Evolutionary conservation across 2,329 filamentous ascomycete species (phyloP).

Genomic region (Colletotrichum cuscutae): DNA sequence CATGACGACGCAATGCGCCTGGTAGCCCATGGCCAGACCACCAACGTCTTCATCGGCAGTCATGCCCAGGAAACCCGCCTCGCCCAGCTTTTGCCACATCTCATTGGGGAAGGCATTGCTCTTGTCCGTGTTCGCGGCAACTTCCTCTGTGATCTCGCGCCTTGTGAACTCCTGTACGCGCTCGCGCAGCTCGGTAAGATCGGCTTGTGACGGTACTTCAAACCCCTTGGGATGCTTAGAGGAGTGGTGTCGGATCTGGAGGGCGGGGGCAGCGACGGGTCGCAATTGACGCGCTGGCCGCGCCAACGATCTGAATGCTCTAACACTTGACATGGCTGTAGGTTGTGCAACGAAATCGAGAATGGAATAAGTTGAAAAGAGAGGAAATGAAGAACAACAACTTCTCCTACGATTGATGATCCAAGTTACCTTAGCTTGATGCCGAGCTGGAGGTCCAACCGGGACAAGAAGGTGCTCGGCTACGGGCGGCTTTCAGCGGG

Average conservation of each 20-base stretch:
- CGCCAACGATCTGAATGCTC: constrained; percentile 48
- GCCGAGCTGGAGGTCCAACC: constrained; percentile 36
- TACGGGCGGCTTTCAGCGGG: constrained; percentile 58
- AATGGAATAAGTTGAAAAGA: not conserved
- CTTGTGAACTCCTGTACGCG: constrained; percentile 89
- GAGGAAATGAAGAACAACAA: constrained; percentile 4
- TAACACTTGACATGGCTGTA: constrained; percentile 52
- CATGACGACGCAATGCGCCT: constrained; percentile 95
- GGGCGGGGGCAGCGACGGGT: constrained; percentile 47
- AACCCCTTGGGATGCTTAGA: constrained; percentile 72
- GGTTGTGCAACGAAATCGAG: not conserved
- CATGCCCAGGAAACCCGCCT: constrained; percentile 90
- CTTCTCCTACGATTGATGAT: constrained; percentile 17
- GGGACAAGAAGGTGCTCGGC: constrained; percentile 41
- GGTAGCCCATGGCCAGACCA: constrained; percentile 91
- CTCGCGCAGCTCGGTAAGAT: constrained; percentile 84
- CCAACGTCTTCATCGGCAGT: constrained; percentile 94
- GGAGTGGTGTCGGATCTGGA: constrained; percentile 59
- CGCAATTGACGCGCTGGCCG: constrained; percentile 43
- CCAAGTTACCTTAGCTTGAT: constrained; percentile 23
- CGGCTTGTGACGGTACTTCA: constrained; percentile 73
- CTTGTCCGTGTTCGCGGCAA: constrained; percentile 85
- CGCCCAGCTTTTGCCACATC: constrained; percentile 95
- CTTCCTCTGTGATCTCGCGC: constrained; percentile 85
- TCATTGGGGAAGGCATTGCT: constrained; percentile 87